These are phyloP conservation scores for Ophiocordyceps australis DNA, from an alignment of 2,329 filamentous ascomycete species.

Conservation along the genomic window DNA sequence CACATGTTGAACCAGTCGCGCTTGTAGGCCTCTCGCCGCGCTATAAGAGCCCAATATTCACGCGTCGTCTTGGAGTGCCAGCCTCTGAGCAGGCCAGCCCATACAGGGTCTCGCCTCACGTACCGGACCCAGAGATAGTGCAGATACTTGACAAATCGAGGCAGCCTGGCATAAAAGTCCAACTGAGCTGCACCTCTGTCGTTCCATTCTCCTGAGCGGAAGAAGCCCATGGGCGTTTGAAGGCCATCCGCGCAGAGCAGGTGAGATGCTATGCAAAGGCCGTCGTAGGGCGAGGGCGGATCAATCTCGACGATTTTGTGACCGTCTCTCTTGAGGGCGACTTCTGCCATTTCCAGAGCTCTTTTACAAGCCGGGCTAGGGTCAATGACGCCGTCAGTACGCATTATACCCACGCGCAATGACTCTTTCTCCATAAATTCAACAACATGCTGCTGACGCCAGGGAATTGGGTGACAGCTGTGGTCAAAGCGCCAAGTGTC, in stretches of 20 bases:
- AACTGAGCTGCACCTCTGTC: conserved; percentile 65
- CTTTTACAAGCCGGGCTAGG: conserved; percentile 71
- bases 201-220: conserved; percentile 60
- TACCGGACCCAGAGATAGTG: conserved; percentile 86
- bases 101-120: conserved; percentile 54
- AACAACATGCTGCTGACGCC: conserved; percentile 44
- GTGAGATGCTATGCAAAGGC: conserved; percentile 56
- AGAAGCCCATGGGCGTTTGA: conserved; percentile 58
- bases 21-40: conserved; percentile 60
- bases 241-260: conserved; percentile 77
- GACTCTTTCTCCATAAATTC: conserved; percentile 42
- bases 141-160: conserved; percentile 59
- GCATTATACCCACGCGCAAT: conserved; percentile 58
- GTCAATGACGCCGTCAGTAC: conserved; percentile 67
- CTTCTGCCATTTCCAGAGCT: conserved; percentile 52
- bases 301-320: conserved; percentile 52
- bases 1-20: conserved; percentile 73
- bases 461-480: conserved; percentile 68
- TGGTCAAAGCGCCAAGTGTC: conserved; percentile 81
- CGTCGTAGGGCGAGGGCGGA: conserved; percentile 56
- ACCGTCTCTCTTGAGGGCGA: conserved; percentile 50
- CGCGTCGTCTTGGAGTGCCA: conserved; percentile 58
- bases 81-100: conserved; percentile 57
- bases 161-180: conserved; percentile 53
- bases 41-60: conserved; percentile 71